Conservation (phyloP, 768 basidiomycete species). For the Tephrocybe sp. region DNA sequence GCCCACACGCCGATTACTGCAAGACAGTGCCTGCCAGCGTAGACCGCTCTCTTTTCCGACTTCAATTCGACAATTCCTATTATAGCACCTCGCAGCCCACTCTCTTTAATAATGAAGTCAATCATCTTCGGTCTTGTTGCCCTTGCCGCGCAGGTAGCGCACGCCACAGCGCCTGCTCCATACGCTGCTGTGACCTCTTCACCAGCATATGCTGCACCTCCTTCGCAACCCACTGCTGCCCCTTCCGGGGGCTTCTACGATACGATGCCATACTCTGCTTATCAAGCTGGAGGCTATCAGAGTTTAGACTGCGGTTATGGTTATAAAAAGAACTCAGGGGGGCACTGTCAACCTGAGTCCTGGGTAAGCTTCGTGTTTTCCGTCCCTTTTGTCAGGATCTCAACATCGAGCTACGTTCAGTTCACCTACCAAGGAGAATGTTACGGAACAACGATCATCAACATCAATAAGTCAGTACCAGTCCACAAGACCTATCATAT, state of each 20-base stretch:
- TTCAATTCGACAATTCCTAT: conserved; percentile 33
- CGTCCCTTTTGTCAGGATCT: background rate
- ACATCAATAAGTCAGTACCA: conserved; percentile 24
- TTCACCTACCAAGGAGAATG: conserved; percentile 48
- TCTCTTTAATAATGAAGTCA: conserved; percentile 64
- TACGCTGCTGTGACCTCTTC: conserved; percentile 23
- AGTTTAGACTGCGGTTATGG: conserved; percentile 73
- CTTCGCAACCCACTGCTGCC: conserved; percentile 33
- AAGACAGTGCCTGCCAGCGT: conserved; percentile 72
- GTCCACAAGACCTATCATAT: background rate
- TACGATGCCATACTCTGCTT: conserved; percentile 59
- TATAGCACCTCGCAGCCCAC: conserved; percentile 41
- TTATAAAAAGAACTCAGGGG: conserved; percentile 54
- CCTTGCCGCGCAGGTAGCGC: conserved; percentile 57
- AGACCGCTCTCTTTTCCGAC: conserved; percentile 60
- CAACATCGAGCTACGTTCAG: conserved; percentile 22
- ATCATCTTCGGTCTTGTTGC: conserved; percentile 59
- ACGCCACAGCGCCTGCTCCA: conserved; percentile 36
- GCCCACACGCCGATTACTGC: conserved; percentile 50
- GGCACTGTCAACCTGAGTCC: conserved; percentile 50
- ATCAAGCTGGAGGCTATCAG: conserved; percentile 63
- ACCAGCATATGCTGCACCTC: conserved; percentile 29
- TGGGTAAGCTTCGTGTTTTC: conserved; percentile 48
- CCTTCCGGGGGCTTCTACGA: conserved; percentile 41
- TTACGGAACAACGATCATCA: conserved; percentile 65